Percentiles rank a stretch among this genome's conserved stretches.
Evolutionary conservation across 2,329 filamentous ascomycete species (phyloP).

Genomic region (Stachybotrys chlorohalonatus): DNA sequence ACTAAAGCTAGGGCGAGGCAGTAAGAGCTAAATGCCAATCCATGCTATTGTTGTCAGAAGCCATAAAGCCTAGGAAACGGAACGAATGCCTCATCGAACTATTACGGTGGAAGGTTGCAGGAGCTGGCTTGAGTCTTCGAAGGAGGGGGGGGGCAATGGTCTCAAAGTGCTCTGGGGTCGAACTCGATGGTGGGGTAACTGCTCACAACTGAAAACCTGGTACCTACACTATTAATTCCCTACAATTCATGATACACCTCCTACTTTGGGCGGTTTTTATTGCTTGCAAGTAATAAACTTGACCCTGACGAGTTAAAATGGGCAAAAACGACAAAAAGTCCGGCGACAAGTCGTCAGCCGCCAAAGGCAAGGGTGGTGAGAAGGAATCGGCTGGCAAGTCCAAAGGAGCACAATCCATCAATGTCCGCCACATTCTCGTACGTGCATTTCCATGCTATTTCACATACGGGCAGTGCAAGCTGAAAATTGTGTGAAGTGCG

Average conservation of each 20-base stretch:
- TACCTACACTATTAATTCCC: no score
- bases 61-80: no score
- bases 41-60: no score
- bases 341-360: conserved; percentile 26
- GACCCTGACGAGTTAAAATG: conserved; percentile 13
- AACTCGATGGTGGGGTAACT: no score
- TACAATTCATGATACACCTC: neutral
- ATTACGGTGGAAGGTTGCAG: no score
- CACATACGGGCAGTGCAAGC: neutral
- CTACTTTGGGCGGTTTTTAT: neutral
- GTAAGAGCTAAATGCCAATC: neutral
- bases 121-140: no score
- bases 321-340: conserved; percentile 30
- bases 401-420: conserved; percentile 58
- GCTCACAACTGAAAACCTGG: no score
- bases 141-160: no score
- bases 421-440: conserved; percentile 64
- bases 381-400: conserved; percentile 26
- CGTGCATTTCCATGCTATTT: conserved; percentile 4
- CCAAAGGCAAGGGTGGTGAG: conserved; percentile 15
- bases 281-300: neutral
- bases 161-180: no score
- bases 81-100: no score
- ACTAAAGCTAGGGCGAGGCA: conserved; percentile 9
- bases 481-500: conserved; percentile 39